Evolutionary conservation across 1,284 basidiomycete genomes (phyloP), one percentile per base, ranked within the genome.

Genomic region (Polyporus tsugae): DNA sequence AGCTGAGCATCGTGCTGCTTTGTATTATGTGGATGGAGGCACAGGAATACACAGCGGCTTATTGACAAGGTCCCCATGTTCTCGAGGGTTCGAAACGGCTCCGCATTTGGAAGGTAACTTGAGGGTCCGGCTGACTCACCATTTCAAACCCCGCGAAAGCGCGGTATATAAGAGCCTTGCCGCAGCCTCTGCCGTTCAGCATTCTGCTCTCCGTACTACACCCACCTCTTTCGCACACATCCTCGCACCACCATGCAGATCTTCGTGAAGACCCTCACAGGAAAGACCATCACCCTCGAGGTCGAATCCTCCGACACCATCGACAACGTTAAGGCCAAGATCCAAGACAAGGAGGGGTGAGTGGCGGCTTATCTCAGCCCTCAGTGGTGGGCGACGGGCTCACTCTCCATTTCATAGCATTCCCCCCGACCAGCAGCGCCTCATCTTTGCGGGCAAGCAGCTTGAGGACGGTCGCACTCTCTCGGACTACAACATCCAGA

Each of bases 251-350:
- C 49, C 65, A 94, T 94, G 93, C 92, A 94, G 82, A 94, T 94
- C 78, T 94, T 95, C 78, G 92, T 94, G 35, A 94, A 94, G 83
- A 91, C 89, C 70, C 84, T 96, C 66, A 96, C 95, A 49, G 95
- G 95, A 75, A 96, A 95, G 88, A 94, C 94, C 68, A 95, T 95
- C 84, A 94, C 93, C 67, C 88, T 94, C 72, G 93, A 95, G 84
- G 93, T 95, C 62, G 92, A 94, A 83, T 93, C 91, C 36, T 91
- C 89, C 11, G 92, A 95, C 82, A 94, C 93, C 65, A 94, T 94
- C 77, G 92, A 94, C 82, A 93, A 93, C 75, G 91, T 92, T 76
- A 91, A 91, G 84, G 86, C 89, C 74, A 92, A 91, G 86, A 92
- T 92, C 77, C 90, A 91, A 79, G 90, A 91, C 80, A 91, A 91